Base-by-base conservation (phyloP, 73 alveolate species). In the Paraurostyla sp. region DNA sequence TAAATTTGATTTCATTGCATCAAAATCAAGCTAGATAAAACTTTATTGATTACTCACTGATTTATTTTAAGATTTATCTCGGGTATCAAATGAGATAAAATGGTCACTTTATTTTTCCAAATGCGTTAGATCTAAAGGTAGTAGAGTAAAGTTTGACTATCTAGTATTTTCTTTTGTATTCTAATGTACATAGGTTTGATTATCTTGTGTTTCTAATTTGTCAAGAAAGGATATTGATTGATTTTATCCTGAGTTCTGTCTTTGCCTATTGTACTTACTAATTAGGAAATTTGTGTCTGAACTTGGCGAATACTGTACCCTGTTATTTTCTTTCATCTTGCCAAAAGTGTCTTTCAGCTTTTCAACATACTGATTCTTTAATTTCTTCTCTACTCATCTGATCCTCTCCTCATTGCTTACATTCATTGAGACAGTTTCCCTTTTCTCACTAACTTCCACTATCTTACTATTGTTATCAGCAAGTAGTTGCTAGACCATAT, bases 291-390 rank as follows among this genome's bases (percentile, higher is more conserved):
- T 16, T 6, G 32, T 36, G 7, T 65, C 40, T 2, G 7, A 2
- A 16, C 58, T 65, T 15, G 82, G 82, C 13, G 82, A 32, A 35
- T 65, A 65, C 16, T 65, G 60, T 0, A 65, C 56, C 25, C 23
- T 65, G 41, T 38, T 33, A 65, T 65, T 65, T 1, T 38, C 42
- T 22, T 58, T 65, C 56, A 65, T 65, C 42, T 40, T 65, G 27
- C 42, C 58, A 38, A 65, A 65, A 6, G 82, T 65, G 23, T 38
- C 42, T 22, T 65, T 65, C 36, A 65, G 46, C 41, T 38, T 6
- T 22, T 65, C 82, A 38, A 65, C 46, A 65, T 65, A 65, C 25
- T 65, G 58, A 65, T 65, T 65, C 46, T 65, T 65, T 9, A 65
- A 40, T 65, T 65, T 65, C 40, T 16, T 65, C 41, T 65, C 56